A percentile compares a stretch with the other conserved stretches of the same genome.
Conservation (phyloP, 2,329 filamentous ascomycete genomes). For the Nemania abortiva region DNA sequence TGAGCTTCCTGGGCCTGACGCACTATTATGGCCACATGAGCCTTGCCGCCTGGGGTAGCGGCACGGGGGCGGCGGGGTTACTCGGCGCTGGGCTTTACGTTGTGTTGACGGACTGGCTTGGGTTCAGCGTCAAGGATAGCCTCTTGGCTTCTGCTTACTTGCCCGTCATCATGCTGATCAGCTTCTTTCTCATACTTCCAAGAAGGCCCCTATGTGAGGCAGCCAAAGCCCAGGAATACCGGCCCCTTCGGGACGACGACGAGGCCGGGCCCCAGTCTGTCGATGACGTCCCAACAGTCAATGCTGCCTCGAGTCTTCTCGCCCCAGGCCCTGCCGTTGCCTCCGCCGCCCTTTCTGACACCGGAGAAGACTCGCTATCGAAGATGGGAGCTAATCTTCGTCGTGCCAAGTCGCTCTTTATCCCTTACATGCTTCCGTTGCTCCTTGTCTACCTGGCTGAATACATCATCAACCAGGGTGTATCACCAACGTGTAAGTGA, state of each 20-base stretch:
- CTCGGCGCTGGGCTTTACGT: conserved; percentile 91
- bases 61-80: conserved; percentile 89
- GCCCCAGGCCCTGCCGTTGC: conserved; percentile 57
- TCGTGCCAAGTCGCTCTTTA: conserved; percentile 77
- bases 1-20: conserved; percentile 90
- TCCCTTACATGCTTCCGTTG: conserved; percentile 89
- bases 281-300: conserved; percentile 53
- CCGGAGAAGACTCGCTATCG: conserved; percentile 49
- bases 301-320: conserved; percentile 63
- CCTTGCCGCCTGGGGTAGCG: conserved; percentile 91
- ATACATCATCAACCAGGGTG: conserved; percentile 97
- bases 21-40: conserved; percentile 93
- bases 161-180: conserved; percentile 83
- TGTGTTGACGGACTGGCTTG: conserved; percentile 82
- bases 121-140: conserved; percentile 78
- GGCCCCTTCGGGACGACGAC: conserved; percentile 61
- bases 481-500: conserved; percentile 75
- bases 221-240: conserved; percentile 63
- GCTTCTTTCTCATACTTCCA: conserved; percentile 87
- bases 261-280: conserved; percentile 56
- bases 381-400: conserved; percentile 65
- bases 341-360: conserved; percentile 56
- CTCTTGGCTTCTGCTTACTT: conserved; percentile 83
- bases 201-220: conserved; percentile 70
- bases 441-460: conserved; percentile 94